Conservation (phyloP, 139 green algal species). For the Trebouxia sp. region DNA sequence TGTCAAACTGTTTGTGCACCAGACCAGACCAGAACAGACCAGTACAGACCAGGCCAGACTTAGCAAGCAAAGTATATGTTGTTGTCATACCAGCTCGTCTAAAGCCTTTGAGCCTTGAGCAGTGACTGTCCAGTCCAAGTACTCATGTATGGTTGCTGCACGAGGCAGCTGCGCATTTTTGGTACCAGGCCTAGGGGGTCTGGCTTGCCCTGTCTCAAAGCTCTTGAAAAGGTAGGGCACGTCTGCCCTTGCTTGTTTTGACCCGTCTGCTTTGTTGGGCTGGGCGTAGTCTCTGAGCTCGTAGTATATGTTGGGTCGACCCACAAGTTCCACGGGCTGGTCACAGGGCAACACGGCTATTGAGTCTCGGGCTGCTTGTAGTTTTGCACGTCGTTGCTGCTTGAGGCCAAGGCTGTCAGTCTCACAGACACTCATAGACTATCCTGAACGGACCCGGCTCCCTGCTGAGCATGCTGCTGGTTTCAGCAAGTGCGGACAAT, state of each 20-base stretch:
- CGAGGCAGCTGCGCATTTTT: slow-evolving; percentile 73
- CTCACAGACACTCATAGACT: background rate
- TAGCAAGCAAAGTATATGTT: too few species aligned
- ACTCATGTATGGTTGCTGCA: slow-evolving; percentile 92
- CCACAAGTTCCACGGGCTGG: slow-evolving; percentile 74
- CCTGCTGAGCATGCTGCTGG: background rate
- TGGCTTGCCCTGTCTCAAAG: slow-evolving; percentile 38
- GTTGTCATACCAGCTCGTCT: slow-evolving; percentile 18
- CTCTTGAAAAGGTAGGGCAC: slow-evolving; percentile 87
- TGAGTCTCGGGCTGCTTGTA: slow-evolving; percentile 36
- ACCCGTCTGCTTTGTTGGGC: slow-evolving; percentile 38
- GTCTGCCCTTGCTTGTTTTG: slow-evolving; percentile 57
- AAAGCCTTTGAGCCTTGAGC: slow-evolving; percentile 45
- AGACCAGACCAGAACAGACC: background rate
- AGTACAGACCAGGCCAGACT: background rate
- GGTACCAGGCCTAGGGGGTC: slow-evolving; percentile 46
- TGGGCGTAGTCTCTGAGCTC: slow-evolving; percentile 59
- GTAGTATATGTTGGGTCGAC: slow-evolving; percentile 70
- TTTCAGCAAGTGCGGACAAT: too few species aligned
- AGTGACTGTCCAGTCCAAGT: slow-evolving; percentile 94
- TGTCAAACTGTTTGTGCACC: background rate
- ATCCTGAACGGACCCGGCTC: background rate
- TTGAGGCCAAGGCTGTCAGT: background rate
- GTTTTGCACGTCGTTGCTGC: background rate
- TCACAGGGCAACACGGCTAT: slow-evolving; percentile 54